phyloP scores from a whole-genome alignment of 2,329 filamentous ascomycete genomes.

The Massarina eburnea region DNA sequence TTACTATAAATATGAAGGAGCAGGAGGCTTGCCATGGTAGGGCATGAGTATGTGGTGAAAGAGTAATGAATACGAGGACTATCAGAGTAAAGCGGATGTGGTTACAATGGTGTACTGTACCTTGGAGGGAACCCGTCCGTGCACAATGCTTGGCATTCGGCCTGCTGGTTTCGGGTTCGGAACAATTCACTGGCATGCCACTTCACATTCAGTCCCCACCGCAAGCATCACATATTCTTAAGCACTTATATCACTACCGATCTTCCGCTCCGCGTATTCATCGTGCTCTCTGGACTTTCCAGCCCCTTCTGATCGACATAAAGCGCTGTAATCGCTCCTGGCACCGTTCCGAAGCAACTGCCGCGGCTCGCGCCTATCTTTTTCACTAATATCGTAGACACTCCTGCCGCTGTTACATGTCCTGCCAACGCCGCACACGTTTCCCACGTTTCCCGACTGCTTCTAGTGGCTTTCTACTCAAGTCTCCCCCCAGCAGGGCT shows the following conservation, averaged over 20 bases:
- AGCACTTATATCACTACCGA: not conserved
- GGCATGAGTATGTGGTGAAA: no score
- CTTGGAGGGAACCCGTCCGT: no score
- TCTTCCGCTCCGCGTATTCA: not conserved
- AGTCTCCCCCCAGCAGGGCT: no score
- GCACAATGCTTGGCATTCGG: no score
- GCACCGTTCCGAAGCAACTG: not conserved
- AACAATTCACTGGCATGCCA: constrained; percentile 24
- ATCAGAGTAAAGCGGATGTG: no score
- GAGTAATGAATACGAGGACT: no score
- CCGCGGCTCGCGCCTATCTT: not conserved
- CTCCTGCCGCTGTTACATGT: not conserved
- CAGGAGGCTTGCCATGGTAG: no score
- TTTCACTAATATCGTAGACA: not conserved
- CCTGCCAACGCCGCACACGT: not conserved
- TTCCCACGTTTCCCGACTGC: not conserved
- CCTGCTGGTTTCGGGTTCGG: constrained; percentile 13
- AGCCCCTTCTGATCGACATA: not conserved
- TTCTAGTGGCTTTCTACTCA: no score
- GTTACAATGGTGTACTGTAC: no score
- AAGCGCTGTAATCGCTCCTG: not conserved
- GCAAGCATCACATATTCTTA: not conserved
- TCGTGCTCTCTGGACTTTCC: not conserved
- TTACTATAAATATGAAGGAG: no score
- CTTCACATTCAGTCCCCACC: not conserved